Evolutionary conservation across 768 basidiomycete species (phyloP), one percentile per base, ranked within the genome.

Genomic region (Rhizopogon rudus): DNA sequence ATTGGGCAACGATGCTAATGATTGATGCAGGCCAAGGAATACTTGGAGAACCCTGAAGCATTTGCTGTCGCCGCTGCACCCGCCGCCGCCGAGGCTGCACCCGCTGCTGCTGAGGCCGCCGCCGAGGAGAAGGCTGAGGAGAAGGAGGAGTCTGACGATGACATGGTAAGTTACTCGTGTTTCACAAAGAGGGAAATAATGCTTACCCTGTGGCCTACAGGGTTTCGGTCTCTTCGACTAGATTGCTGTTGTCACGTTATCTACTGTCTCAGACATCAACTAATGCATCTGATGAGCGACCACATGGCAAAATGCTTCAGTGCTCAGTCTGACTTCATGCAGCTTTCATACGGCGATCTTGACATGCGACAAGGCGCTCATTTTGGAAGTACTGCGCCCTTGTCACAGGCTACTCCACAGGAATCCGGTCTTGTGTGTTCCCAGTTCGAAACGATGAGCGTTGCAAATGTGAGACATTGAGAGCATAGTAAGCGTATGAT

Each of bases 31-130:
- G 83, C 89, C 75, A 98, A 97, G 81, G 96, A 91, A 68, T 91
- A 88, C 78, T 86, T 98, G 64, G 97, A 87, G 69, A 97, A 98
- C 82, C 96, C 97, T 49, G 94, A 97, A 53, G 96, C 95, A n/a
- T 99, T 96, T 65, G 93, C 90, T 53, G 87, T 75, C 57, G 90
- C 88, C 39, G 87, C 87, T 52, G 79, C 91, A 50, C 78, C 77
- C 53, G 82, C 80, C 39, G 79, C 77, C 22, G 77, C 74, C 25
- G 77, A 74, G 39, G 71, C 73, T 40, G 73, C 75, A 29, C 76
- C 83, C 43, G 77, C 83, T 43, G 81, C 81, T 48, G 83, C 78
- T 37, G 82, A 79, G 12, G 78, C 78, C 28, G 81, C 76, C 54
- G 83, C 75, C 51, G 81, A 88, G 72, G 81, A 91, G 75, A 84